phyloP scores from a whole-genome alignment of 371 early-diverging fungal genomes.

The Mucor racemosus region DNA sequence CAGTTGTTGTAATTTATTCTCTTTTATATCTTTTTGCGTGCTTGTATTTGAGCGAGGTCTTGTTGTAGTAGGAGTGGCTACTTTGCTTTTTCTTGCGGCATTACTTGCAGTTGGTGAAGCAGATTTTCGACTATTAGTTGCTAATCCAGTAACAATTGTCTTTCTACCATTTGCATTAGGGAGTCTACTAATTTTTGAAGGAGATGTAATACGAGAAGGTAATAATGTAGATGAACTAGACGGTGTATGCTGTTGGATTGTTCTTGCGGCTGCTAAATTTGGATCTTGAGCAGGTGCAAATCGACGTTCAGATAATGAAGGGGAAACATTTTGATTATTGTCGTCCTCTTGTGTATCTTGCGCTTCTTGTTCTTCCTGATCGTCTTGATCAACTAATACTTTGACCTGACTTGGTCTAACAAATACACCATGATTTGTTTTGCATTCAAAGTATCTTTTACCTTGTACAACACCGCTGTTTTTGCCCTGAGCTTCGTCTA shows the following conservation, averaged over 20 bases:
- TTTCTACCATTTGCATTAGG: constrained; percentile 17
- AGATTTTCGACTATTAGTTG: constrained; percentile 9
- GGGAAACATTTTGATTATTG: not conserved
- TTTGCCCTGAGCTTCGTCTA: constrained; percentile 70
- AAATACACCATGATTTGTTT: constrained; percentile 72
- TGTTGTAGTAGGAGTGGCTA: not conserved
- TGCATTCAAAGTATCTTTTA: constrained; percentile 78
- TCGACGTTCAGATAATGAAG: constrained; percentile 11
- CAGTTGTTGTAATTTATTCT: constrained; percentile 33
- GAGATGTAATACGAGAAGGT: constrained; percentile 35
- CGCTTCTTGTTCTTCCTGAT: not conserved
- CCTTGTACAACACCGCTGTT: constrained; percentile 76
- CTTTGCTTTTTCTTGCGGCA: constrained; percentile 16
- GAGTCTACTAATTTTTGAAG: constrained; percentile 30
- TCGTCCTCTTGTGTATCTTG: not conserved
- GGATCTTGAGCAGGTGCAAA: constrained; percentile 38
- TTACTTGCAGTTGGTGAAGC: constrained; percentile 21
- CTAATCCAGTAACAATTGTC: constrained; percentile 3
- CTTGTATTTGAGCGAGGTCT: constrained; percentile 15
- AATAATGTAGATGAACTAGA: constrained; percentile 35
- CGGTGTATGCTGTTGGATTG: constrained; percentile 27
- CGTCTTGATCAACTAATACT: constrained; percentile 27
- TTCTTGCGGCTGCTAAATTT: constrained; percentile 29
- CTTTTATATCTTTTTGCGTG: constrained; percentile 21
- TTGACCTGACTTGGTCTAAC: constrained; percentile 68